These are phyloP conservation scores for Pichia nanzhaoensis DNA, from an alignment of 805 yeast genomes.

Conservation along the genomic window DNA sequence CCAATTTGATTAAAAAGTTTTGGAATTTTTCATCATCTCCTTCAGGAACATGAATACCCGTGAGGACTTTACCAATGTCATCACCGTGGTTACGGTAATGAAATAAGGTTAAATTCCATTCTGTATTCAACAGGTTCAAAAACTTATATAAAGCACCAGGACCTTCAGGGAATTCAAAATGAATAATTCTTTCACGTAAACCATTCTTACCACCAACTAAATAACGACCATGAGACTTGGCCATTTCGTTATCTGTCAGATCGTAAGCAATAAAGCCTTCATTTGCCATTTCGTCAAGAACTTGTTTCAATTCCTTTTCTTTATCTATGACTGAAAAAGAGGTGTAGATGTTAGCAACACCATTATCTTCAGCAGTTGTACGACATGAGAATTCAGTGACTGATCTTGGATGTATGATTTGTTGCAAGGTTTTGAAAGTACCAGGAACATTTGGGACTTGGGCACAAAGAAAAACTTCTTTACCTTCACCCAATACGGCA, in stretches of 20 bases:
- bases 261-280: constrained; percentile 73
- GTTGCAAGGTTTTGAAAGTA: constrained; percentile 71
- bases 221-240: constrained; percentile 94
- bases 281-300: constrained; percentile 50
- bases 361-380: constrained; percentile 38
- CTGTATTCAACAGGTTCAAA: constrained; percentile 58
- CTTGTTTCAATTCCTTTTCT: constrained; percentile 60
- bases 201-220: constrained; percentile 86
- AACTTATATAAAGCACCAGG: constrained; percentile 90
- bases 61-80: constrained; percentile 86
- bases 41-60: constrained; percentile 82
- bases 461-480: constrained; percentile 85
- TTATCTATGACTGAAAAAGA: constrained; percentile 81
- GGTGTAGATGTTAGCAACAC: constrained; percentile 72
- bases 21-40: constrained; percentile 59
- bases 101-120: constrained; percentile 92
- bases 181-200: constrained; percentile 69
- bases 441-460: constrained; percentile 93
- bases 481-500: constrained; percentile 97
- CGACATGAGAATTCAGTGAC: constrained; percentile 95
- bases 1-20: constrained; percentile 60
- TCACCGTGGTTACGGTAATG: constrained; percentile 97
- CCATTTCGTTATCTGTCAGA: constrained; percentile 87
- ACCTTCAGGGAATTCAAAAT: constrained; percentile 94
- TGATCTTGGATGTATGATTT: constrained; percentile 74